Base-by-base conservation (phyloP, 345 rosid genomes). In the Bretschneidera sinensis region DNA sequence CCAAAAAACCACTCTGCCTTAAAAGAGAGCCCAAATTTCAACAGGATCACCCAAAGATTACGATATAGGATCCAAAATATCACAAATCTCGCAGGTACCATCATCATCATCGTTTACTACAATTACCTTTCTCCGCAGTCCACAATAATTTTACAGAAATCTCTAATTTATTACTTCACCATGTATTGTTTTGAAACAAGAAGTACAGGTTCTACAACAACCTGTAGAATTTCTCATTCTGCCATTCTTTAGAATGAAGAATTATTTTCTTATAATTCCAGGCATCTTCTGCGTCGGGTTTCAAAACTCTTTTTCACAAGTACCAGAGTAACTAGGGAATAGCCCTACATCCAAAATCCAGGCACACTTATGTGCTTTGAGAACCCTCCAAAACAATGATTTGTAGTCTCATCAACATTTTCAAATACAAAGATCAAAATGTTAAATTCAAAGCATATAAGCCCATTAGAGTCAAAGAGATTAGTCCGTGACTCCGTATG, bases 1-100 rank as follows among this genome's bases (percentile, higher is more conserved):
- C 25, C 18, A 61, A 39, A 14, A 61, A n/a, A n/a, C n/a, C n/a
- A n/a, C n/a, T 24, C 17, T 45, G 21, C 39, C 51, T 18, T 62
- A 14, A 28, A 48, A 54, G 5, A 24, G 55, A 54, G 31, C 24
- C 16, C 15, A 39, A 39, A 39, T 13, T 39, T 39, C 33, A 28
- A 28, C 8, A 8, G 33, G 33, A 2, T 28, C 33, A 4, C 9
- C 1, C 10, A 39, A 9, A 39, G 45, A 7, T n/a, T 13, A 39
- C 4, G 10, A 39, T 7, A 39, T 5, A 39, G 4, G 11, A 39
- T n/a, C n/a, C n/a, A n/a, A n/a, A n/a, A n/a, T n/a, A n/a, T n/a
- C 45, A n/a, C 45, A 39, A 39, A 39, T 11, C 15, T 39, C 45
- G 10, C 15, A 39, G 10, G 33, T 28, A 39, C 1, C 45, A 5